Conservation (phyloP, 1,139 yeast species). For the Starmera stellimalicola region DNA sequence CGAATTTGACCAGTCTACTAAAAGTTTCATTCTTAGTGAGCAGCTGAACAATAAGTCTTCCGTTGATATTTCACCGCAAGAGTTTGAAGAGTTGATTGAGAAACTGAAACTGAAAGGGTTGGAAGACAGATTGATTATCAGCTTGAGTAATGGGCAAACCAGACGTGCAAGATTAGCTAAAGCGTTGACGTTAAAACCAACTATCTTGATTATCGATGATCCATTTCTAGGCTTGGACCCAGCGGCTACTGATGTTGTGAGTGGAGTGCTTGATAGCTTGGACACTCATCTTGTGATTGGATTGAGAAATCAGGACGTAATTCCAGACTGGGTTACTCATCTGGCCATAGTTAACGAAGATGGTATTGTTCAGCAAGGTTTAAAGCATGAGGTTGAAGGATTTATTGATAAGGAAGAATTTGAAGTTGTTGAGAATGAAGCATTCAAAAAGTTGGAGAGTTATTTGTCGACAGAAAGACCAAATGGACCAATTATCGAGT, state of each 20-base stretch:
- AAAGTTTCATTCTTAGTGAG: conserved; percentile 40
- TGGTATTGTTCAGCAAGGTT: conserved; percentile 47
- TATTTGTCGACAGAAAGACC: conserved; percentile 6
- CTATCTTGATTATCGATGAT: conserved; percentile 69
- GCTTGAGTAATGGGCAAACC: conserved; percentile 88
- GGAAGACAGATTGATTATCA: conserved; percentile 69
- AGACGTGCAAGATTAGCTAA: conserved; percentile 82
- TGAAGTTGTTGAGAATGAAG: conserved; percentile 15
- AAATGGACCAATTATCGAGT: conserved; percentile 36
- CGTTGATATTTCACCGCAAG: conserved; percentile 22
- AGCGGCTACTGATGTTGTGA: conserved; percentile 49
- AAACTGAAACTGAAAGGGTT: conserved; percentile 47
- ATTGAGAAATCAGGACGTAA: conserved; percentile 59
- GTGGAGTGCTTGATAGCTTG: conserved; percentile 33
- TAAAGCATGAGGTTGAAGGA: conserved; percentile 24
- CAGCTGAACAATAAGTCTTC: conserved; percentile 18
- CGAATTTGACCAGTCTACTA: conserved; percentile 71
- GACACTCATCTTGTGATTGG: conserved; percentile 54
- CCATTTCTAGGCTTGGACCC: conserved; percentile 92
- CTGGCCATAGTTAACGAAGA: conserved; percentile 48
- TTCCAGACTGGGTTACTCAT: conserved; percentile 76
- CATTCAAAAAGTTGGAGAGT: conserved; percentile 12
- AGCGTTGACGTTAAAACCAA: conserved; percentile 57
- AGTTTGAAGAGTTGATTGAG: conserved; percentile 35
- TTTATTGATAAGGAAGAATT: conserved; percentile 22